phyloP scores from a whole-genome alignment of 371 early-diverging fungal genomes.

The Coemansia linderi region DNA sequence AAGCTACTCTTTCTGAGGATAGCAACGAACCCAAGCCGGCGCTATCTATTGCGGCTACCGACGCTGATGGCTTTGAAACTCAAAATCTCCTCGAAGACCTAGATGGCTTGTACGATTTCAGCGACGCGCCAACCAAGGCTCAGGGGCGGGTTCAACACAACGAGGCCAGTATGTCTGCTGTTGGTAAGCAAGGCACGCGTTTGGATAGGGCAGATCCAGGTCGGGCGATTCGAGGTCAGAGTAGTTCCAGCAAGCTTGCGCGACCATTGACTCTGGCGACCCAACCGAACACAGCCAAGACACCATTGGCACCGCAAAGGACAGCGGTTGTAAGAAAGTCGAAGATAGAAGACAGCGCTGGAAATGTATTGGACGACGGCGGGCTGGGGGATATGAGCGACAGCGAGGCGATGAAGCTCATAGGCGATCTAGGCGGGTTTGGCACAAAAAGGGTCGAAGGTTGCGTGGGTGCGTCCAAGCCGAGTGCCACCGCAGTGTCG shows the following conservation, averaged over 20 bases:
- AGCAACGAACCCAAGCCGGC: not conserved
- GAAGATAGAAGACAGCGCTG: not conserved
- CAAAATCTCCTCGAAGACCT: slow-evolving; percentile 42
- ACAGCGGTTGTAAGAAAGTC: not conserved
- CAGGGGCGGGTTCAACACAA: not conserved
- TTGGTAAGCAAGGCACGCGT: not conserved
- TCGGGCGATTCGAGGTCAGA: not conserved
- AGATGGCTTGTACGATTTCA: slow-evolving; percentile 41
- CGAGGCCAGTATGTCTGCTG: not conserved
- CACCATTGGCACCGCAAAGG: not conserved
- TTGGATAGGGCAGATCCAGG: not conserved
- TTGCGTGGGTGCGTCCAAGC: not conserved
- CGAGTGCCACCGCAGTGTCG: not conserved
- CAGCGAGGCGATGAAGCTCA: slow-evolving; percentile 17
- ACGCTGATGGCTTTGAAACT: slow-evolving; percentile 26
- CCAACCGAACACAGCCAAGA: not conserved
- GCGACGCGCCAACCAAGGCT: not conserved
- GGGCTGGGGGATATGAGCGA: slow-evolving; percentile 33
- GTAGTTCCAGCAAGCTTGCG: not conserved
- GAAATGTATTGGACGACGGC: not conserved
- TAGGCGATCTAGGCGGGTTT: slow-evolving; percentile 30
- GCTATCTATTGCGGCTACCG: not conserved
- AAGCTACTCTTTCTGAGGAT: not conserved
- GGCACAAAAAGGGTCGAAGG: not conserved
- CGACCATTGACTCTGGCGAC: not conserved